phyloP scores from a whole-genome alignment of 2,329 filamentous ascomycete genomes.

The Xylariomycetidae sp. region DNA sequence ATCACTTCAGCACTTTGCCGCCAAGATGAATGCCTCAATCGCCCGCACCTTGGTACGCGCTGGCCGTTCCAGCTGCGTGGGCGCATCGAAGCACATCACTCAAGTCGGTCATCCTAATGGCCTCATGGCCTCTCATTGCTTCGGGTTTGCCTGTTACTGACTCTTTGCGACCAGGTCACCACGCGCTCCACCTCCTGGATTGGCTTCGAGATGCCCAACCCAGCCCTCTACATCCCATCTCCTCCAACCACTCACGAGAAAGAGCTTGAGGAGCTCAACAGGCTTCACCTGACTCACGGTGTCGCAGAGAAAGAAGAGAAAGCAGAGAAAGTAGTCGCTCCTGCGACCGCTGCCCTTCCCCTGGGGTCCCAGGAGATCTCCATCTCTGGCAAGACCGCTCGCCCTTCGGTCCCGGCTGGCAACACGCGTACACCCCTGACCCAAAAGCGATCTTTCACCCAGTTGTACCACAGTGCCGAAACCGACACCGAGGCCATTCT shows the following conservation, averaged over 20 bases:
- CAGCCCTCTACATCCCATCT: constrained; percentile 13
- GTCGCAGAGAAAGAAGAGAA: no score
- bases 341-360: constrained; percentile 1
- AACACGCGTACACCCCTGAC: constrained; percentile 2
- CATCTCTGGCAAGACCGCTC: constrained; percentile 2
- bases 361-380: constrained; percentile 1
- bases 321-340: constrained; percentile 5
- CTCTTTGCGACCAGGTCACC: no score
- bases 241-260: constrained; percentile 3
- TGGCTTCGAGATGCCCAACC: constrained; percentile 20
- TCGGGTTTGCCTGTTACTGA: no score
- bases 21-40: no score
- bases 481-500: background rate
- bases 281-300: constrained; percentile 1
- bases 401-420: constrained; percentile 4
- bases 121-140: background rate
- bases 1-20: no score
- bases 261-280: background rate
- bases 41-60: no score
- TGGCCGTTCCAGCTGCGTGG: no score
- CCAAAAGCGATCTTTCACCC: background rate
- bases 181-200: constrained; percentile 19
- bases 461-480: background rate
- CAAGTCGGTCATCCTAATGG: constrained; percentile 3
- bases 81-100: no score